Evolutionary conservation across 2,329 filamentous ascomycete species (phyloP), one percentile per base, ranked within the genome.

Genomic region (Paraconiothyrium sp.): DNA sequence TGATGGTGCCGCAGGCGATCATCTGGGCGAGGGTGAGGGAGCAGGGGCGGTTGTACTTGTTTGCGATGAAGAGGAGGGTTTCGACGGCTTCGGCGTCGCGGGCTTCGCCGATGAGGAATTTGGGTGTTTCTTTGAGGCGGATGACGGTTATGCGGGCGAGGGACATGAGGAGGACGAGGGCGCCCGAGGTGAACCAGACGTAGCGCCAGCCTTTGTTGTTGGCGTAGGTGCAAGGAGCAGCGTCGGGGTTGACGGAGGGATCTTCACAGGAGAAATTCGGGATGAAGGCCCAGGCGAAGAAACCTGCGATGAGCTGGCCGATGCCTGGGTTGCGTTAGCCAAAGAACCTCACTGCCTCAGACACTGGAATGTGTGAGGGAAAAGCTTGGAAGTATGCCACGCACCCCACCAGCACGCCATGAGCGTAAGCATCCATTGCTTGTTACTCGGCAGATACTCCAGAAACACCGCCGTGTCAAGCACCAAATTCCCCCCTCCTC

Each of bases 401-500:
- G 30, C 62, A 65, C 82, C 84, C 84, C 84, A 85, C 84, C 84
- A 86, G 24, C 81, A 82, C 2, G 88, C 87, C 74, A 90, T 82
- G n/a, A 88, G 80, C 0, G 87, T 89, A 14, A 90, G 71, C 20
- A 90, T 81, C 87, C 88, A 91, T 71, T 90, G 88, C 70, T 87
- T 82, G 56, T 84, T 81, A 20, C 84, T 80, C 0, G 86, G 85
- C 3, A 88, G 70, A 67, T 84, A 88, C 70, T 88, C 86, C 47
- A 88, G 72, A 62, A 88, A 88, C 0, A 87, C 84, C 0, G 85
- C 84, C 0, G 88, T 89, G 65, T 90, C 88, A 1, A 90, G 77
- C 0, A 90, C 85, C 22, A 90, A 75, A 65, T 89, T 90, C 3
- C 84, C 89, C 13, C 89, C 89, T 1, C 81, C 85, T 1, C 89